Percentiles rank a stretch among this genome's conserved stretches.
Evolutionary conservation across 2,329 filamentous ascomycete genomes (phyloP).

Genomic region (Phialophora tarda): DNA sequence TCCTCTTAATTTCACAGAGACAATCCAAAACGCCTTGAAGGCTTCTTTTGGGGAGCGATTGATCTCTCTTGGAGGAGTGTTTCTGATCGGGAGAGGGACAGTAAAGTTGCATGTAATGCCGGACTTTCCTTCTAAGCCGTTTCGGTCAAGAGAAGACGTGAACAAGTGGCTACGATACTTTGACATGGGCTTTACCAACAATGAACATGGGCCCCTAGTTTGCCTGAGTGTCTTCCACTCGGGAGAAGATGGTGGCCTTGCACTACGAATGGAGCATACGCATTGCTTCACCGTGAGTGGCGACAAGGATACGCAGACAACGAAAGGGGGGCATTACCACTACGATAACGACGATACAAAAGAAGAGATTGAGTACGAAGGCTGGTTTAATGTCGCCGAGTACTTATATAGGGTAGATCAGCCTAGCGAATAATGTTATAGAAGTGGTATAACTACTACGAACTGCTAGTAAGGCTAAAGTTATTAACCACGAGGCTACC

Average conservation of each 20-base stretch:
- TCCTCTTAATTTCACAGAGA: constrained; percentile 45
- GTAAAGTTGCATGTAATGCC: constrained; percentile 54
- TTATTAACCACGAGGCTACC: too few species aligned
- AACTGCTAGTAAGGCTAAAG: too few species aligned
- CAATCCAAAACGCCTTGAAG: constrained; percentile 43
- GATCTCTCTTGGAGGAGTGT: constrained; percentile 52
- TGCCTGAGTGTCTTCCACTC: constrained; percentile 53
- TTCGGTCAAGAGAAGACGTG: constrained; percentile 42
- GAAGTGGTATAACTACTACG: too few species aligned
- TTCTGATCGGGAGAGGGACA: constrained; percentile 48
- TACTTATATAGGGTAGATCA: constrained; percentile 50
- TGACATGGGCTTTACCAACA: constrained; percentile 37
- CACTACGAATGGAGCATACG: constrained; percentile 56
- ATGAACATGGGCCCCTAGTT: constrained; percentile 43
- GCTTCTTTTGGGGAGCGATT: constrained; percentile 45
- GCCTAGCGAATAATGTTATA: constrained; percentile 14
- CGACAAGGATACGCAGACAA: background rate
- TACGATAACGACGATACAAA: constrained; percentile 46
- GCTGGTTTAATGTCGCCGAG: constrained; percentile 54
- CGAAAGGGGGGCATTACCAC: constrained; percentile 54
- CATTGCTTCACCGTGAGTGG: constrained; percentile 49
- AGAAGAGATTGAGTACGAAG: constrained; percentile 54
- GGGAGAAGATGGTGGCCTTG: constrained; percentile 48
- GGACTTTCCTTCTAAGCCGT: constrained; percentile 48
- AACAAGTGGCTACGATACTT: constrained; percentile 51